Percentiles rank a stretch among this genome's conserved stretches.
Conservation (phyloP, 306 rosid species). For the Lotus japonicus region DNA sequence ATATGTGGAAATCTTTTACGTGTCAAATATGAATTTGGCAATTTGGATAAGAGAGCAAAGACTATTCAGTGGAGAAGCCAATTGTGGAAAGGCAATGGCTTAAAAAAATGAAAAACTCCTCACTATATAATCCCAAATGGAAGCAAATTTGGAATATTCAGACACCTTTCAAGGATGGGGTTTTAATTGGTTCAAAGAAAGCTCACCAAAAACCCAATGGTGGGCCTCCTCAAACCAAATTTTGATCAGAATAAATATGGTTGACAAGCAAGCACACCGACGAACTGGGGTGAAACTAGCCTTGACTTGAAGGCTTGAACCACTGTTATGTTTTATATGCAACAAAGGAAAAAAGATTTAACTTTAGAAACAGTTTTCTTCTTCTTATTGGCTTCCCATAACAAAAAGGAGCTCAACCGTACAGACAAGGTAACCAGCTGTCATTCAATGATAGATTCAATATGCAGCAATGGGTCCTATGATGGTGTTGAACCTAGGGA, state of each 20-base stretch:
- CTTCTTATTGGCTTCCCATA: conserved; percentile 18
- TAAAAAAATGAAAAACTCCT: not conserved
- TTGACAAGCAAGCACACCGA: conserved; percentile 22
- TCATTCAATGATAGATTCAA: conserved; percentile 28
- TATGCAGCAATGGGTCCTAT: conserved; percentile 22
- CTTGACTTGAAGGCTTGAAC: conserved; percentile 20
- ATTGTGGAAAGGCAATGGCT: conserved; percentile 20
- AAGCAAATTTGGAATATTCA: conserved; percentile 29
- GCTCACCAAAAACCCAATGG: conserved; percentile 60
- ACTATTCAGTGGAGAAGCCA: conserved; percentile 19
- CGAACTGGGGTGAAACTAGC: conserved; percentile 30
- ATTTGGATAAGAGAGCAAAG: conserved; percentile 13
- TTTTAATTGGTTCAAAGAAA: conserved; percentile 34
- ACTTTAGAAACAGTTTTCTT: conserved; percentile 10
- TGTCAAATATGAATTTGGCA: conserved; percentile 42
- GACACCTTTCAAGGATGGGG: conserved; percentile 29
- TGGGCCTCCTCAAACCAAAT: conserved; percentile 51
- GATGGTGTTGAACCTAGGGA: conserved; percentile 22
- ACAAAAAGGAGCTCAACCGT: conserved; percentile 30
- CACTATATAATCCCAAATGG: conserved; percentile 5
- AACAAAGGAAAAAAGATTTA: conserved; percentile 9
- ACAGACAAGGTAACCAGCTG: conserved; percentile 51
- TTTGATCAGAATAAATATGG: conserved; percentile 24
- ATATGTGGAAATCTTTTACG: conserved; percentile 10
- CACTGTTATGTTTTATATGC: conserved; percentile 21